Conservation (phyloP, 192 early-diverging fungal species). For the Coemansia sp. region DNA sequence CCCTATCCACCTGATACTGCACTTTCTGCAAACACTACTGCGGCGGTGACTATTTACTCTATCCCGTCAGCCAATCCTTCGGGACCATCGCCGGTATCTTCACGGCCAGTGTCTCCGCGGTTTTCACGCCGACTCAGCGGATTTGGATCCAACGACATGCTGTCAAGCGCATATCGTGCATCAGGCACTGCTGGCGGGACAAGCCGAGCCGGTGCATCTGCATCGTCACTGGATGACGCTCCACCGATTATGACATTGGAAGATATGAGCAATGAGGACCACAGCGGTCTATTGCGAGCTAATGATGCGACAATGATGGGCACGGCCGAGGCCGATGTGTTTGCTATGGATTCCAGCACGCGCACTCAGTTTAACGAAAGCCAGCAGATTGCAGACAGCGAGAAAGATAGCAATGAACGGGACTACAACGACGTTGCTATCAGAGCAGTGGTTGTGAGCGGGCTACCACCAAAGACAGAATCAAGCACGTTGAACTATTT, state of each 20-base stretch:
- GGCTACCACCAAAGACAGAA: constrained; percentile 29
- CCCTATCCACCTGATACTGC: constrained; percentile 20
- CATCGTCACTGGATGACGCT: constrained; percentile 39
- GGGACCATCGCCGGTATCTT: constrained; percentile 16
- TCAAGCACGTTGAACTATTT: constrained; percentile 39
- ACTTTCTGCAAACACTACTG: constrained; percentile 11
- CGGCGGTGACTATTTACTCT: constrained; percentile 9
- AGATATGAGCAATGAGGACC: constrained; percentile 23
- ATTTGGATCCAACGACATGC: constrained; percentile 54
- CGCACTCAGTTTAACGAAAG: not conserved
- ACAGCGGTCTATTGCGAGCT: constrained; percentile 5
- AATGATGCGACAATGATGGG: not conserved
- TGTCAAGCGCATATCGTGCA: constrained; percentile 39
- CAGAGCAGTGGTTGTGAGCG: constrained; percentile 32
- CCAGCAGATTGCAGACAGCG: constrained; percentile 2
- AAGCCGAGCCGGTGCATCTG: constrained; percentile 8
- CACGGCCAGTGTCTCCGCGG: constrained; percentile 36
- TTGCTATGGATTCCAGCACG: not conserved
- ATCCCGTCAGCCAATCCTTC: constrained; percentile 12
- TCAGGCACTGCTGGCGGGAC: constrained; percentile 3
- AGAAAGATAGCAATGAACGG: constrained; percentile 14
- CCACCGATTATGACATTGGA: constrained; percentile 46
- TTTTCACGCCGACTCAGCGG: constrained; percentile 42
- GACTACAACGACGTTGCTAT: constrained; percentile 39
- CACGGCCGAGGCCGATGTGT: constrained; percentile 13